Evolutionary conservation across 2,329 filamentous ascomycete genomes (phyloP).

Genomic region (Emergomyces pasteurianus): DNA sequence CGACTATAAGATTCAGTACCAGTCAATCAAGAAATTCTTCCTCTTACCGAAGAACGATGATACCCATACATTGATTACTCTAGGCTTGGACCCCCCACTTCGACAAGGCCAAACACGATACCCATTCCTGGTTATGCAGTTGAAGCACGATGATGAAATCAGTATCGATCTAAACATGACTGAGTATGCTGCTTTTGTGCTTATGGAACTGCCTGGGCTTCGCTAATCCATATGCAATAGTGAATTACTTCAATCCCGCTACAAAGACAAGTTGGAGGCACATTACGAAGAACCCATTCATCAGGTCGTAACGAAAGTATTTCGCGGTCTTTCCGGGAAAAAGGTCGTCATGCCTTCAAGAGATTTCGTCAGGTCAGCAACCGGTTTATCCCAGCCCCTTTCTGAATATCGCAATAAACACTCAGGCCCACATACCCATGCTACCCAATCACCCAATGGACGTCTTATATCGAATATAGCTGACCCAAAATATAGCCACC

Average conservation of each 20-base stretch:
- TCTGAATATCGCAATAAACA: conserved; percentile 1
- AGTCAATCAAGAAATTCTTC: conserved; percentile 98
- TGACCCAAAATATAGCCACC: conserved; percentile 47
- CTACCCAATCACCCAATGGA: conserved; percentile 3
- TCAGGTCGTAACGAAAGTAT: conserved; percentile 88
- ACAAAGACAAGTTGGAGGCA: conserved; percentile 76
- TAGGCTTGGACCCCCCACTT: conserved; percentile 87
- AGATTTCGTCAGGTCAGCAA: conserved; percentile 64
- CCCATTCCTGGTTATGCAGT: conserved; percentile 97
- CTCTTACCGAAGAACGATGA: conserved; percentile 97
- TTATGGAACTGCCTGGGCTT: background rate
- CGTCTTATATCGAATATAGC: conserved; percentile 4
- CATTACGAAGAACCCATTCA: conserved; percentile 92
- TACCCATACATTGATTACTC: conserved; percentile 84
- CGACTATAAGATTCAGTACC: conserved; percentile 99
- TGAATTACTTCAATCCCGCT: conserved; percentile 69
- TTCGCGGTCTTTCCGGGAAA: conserved; percentile 87
- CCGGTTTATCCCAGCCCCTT: background rate
- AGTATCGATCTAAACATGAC: conserved; percentile 94
- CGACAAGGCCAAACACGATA: conserved; percentile 96
- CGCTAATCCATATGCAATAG: conserved; percentile 13
- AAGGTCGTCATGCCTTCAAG: conserved; percentile 88
- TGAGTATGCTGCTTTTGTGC: conserved; percentile 38
- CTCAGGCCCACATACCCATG: background rate
- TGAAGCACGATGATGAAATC: conserved; percentile 95